phyloP scores from a whole-genome alignment of 2,329 filamentous ascomycete genomes.

The Colletotrichum filicis region DNA sequence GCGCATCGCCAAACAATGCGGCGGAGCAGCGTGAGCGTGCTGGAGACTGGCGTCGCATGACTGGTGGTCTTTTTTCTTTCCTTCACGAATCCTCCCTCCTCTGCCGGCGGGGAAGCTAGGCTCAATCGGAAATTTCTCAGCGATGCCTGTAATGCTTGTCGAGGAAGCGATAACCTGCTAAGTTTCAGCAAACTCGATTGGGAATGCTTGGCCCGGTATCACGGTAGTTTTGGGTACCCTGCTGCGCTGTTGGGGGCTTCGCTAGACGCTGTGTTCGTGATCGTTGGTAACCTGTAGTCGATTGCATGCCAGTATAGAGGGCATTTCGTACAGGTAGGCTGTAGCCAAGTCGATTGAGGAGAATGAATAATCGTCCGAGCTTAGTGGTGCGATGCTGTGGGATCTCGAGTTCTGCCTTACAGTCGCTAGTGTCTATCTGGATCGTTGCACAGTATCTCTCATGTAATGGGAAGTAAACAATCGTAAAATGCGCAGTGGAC shows the following conservation, averaged over 20 bases:
- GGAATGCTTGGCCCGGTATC: constrained; percentile 32
- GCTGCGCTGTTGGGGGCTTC: background rate
- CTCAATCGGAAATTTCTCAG: constrained; percentile 25
- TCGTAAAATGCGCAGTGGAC: background rate
- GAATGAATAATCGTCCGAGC: background rate
- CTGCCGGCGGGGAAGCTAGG: constrained; percentile 12
- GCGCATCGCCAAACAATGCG: constrained; percentile 24
- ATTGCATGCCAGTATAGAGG: background rate
- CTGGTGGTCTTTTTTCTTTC: background rate
- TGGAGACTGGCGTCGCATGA: constrained; percentile 9
- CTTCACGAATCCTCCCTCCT: background rate
- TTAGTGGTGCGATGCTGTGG: background rate
- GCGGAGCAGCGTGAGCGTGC: constrained; percentile 6
- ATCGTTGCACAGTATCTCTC: background rate
- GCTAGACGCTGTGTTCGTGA: background rate
- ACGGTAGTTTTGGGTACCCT: constrained; percentile 25
- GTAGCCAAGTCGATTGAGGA: background rate
- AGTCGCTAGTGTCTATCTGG: no score
- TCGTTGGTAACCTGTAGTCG: background rate
- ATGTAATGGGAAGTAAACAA: background rate
- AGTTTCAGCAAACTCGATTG: constrained; percentile 32
- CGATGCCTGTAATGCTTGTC: constrained; percentile 31
- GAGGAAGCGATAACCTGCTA: constrained; percentile 20
- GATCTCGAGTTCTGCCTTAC: background rate
- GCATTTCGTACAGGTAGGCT: background rate